phyloP scores from a whole-genome alignment of 352 stramenopile genomes.

The Paralagenidium karlingii region DNA sequence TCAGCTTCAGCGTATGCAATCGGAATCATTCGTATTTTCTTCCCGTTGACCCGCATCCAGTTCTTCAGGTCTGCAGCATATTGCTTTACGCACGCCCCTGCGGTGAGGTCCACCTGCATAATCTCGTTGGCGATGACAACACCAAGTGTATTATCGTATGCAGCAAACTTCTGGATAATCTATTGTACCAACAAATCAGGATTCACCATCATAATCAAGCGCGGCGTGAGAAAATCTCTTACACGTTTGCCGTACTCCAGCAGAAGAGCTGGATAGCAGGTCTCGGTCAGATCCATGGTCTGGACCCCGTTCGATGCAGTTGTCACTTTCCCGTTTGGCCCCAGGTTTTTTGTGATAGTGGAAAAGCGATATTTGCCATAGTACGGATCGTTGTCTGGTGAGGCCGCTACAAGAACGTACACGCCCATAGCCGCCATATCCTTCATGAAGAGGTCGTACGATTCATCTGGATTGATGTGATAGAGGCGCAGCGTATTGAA shows the following conservation, averaged over 20 bases:
- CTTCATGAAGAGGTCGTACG: constrained; percentile 75
- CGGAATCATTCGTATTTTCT: constrained; percentile 66
- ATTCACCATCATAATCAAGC: background rate
- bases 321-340: constrained; percentile 21
- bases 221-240: background rate
- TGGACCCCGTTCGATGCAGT: constrained; percentile 19
- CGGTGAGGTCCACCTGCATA: constrained; percentile 67
- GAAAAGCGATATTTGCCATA: constrained; percentile 79
- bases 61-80: constrained; percentile 79
- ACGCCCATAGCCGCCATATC: constrained; percentile 67
- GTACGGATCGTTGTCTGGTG: constrained; percentile 72
- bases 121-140: constrained; percentile 83
- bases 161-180: constrained; percentile 80
- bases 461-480: constrained; percentile 76
- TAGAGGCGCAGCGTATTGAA: constrained; percentile 82
- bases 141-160: constrained; percentile 78
- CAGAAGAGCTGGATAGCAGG: constrained; percentile 72
- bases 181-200: constrained; percentile 5
- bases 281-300: constrained; percentile 54
- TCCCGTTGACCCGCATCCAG: constrained; percentile 80
- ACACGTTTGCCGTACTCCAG: constrained; percentile 79
- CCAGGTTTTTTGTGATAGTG: constrained; percentile 55
- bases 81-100: constrained; percentile 69
- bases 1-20: constrained; percentile 74
- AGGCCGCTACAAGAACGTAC: constrained; percentile 72